Base-by-base conservation (phyloP, 2,329 filamentous ascomycete species). In the Colletotrichum paranaense region DNA sequence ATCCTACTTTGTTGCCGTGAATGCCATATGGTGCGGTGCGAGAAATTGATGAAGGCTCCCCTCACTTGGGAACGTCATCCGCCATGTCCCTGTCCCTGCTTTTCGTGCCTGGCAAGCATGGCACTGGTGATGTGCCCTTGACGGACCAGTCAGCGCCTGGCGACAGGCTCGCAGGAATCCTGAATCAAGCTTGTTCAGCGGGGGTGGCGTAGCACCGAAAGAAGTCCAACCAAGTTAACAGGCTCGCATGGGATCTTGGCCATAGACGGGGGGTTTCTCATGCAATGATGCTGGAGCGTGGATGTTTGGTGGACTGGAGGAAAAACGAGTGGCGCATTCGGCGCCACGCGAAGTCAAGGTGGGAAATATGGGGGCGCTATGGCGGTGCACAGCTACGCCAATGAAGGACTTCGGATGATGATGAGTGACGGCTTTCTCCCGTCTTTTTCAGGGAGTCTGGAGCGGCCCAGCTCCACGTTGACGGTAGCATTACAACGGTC, bases 101-200 rank as follows among this genome's bases (percentile, higher is more conserved):
- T 49, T 26, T 52, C 9, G 67, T 65, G 30, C 59, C 67, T 73
- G 60, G 60, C 67, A 70, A 59, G 67, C 70, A 38, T 57, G 70
- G 32, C 22, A 46, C 32, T 56, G 62, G 35, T 52, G 60, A 62
- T 52, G 19, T 70, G 26, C 24, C 24, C 26, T 24, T 9, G 60
- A 22, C 24, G 55, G 42, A 19, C 67, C 71, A 73, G 60, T 73
- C 56, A 71, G 53, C 28, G 24, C 32, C 24, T 26, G 16, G 12
- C 8, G 1, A 6, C n/a, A 35, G 19, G 66, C 42, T 22, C 38
- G 55, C 59, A 28, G 46, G 42, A 46, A 49, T 24, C 4, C 24
- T 35, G 52, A 22, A 58, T 32, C 70, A 69, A 69, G 65, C 66
- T 72, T 72, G 69, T 72, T 72, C 60, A 49, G 71, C 60, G 67